Conservation (phyloP, 306 rosid genomes). For the Cucumis hystrix region DNA sequence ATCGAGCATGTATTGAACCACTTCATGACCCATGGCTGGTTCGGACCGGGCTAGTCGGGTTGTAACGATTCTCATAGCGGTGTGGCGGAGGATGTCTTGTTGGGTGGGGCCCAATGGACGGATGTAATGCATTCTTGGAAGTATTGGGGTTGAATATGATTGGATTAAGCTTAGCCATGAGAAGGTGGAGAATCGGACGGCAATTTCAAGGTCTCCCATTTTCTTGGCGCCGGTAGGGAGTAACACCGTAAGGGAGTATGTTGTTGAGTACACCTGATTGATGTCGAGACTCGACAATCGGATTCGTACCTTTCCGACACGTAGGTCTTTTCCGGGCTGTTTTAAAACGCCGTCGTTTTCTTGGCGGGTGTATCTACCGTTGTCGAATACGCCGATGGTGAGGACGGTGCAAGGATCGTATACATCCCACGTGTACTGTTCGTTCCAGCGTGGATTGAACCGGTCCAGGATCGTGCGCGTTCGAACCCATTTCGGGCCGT, state of each 20-base stretch:
- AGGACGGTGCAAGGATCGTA: constrained; percentile 76
- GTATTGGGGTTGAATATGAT: constrained; percentile 54
- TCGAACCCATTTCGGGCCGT: constrained; percentile 82
- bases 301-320: constrained; percentile 57
- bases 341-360: constrained; percentile 25
- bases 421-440: constrained; percentile 83
- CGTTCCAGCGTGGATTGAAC: constrained; percentile 80
- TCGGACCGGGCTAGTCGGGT: constrained; percentile 64
- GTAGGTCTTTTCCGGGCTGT: constrained; percentile 32
- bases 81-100: constrained; percentile 62
- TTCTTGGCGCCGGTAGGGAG: constrained; percentile 72
- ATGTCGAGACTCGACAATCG: constrained; percentile 59
- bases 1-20: constrained; percentile 73
- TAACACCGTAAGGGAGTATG: constrained; percentile 45
- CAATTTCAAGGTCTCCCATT: constrained; percentile 84
- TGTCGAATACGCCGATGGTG: constrained; percentile 65
- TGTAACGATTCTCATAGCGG: constrained; percentile 66
- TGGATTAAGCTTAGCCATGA: constrained; percentile 72
- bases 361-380: constrained; percentile 37
- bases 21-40: constrained; percentile 69
- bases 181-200: constrained; percentile 56
- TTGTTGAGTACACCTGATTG: constrained; percentile 49
- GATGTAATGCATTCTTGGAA: constrained; percentile 80
- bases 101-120: constrained; percentile 64
- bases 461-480: constrained; percentile 68